Evolutionary conservation across 1,284 basidiomycete genomes (phyloP).

Genomic region (Moesziomyces sp.): DNA sequence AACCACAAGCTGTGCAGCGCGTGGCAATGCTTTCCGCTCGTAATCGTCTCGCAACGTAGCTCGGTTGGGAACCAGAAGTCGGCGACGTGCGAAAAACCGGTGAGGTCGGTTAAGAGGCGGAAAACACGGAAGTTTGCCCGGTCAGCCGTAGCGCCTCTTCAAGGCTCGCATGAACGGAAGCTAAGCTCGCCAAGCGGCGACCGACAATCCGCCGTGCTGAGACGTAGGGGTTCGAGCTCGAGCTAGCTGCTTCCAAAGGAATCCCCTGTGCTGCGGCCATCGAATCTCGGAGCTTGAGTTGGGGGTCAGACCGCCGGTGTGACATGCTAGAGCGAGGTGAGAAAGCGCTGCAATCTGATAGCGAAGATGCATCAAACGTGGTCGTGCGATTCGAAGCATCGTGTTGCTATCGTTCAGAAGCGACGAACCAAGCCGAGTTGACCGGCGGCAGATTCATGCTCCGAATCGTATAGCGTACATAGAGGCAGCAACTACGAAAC

Average conservation of each 20-base stretch:
- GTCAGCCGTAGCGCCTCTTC: neutral
- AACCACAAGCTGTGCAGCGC: too few species aligned
- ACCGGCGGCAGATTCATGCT: neutral
- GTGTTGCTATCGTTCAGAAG: neutral
- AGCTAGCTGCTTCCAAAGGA: neutral
- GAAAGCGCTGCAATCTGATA: neutral
- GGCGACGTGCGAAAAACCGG: neutral
- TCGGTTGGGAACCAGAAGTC: neutral
- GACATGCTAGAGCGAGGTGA: neutral
- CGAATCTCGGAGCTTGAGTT: neutral
- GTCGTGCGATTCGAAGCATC: neutral
- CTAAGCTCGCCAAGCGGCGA: neutral
- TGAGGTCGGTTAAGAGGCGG: neutral
- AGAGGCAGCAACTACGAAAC: too few species aligned
- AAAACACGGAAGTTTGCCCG: neutral
- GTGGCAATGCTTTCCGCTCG: too few species aligned
- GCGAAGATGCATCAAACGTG: neutral
- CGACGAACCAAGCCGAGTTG: neutral
- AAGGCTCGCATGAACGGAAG: neutral
- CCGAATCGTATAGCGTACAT: neutral
- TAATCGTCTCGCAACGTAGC: neutral
- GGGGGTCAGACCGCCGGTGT: neutral
- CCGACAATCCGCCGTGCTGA: neutral
- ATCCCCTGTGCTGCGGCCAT: neutral
- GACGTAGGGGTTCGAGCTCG: neutral